A percentile compares a stretch with the other conserved stretches of the same genome.
Evolutionary conservation across 2,329 filamentous ascomycete genomes (phyloP).

Genomic region (Sphaerulina populicola): DNA sequence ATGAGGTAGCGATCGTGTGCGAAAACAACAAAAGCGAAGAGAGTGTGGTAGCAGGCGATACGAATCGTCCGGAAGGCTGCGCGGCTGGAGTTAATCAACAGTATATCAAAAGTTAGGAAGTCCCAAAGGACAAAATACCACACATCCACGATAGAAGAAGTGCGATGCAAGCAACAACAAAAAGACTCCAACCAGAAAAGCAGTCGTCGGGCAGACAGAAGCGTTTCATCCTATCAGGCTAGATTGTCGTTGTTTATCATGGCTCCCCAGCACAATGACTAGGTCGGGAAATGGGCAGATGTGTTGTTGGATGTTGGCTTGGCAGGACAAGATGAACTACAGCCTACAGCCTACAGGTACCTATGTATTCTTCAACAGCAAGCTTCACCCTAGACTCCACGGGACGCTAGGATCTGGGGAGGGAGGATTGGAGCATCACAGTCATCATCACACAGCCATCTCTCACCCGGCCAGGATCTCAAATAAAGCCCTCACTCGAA

Average conservation of each 20-base stretch:
- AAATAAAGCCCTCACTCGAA: too few species aligned
- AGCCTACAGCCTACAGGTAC: too few species aligned
- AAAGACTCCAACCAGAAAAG: too few species aligned
- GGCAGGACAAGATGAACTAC: not conserved
- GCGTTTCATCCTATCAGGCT: not conserved
- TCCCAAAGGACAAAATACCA: not conserved
- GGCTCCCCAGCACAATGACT: not conserved
- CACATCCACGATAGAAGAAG: not conserved
- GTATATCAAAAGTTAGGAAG: not conserved
- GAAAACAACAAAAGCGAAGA: not conserved
- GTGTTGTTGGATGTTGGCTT: not conserved
- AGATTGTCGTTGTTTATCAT: not conserved
- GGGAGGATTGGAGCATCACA: too few species aligned
- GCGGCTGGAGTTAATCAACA: not conserved
- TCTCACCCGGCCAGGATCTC: too few species aligned
- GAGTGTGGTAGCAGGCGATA: not conserved
- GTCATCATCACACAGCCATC: too few species aligned
- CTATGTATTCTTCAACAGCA: not conserved
- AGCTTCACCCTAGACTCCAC: not conserved
- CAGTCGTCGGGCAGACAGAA: not conserved
- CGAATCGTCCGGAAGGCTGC: not conserved
- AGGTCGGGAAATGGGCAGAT: not conserved
- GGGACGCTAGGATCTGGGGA: too few species aligned
- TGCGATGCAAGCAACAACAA: not conserved
- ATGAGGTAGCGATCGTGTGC: not conserved